Evolutionary conservation across 1,284 basidiomycete genomes (phyloP), one percentile per base, ranked within the genome.

Genomic region (Ganoderma leucocontextum): DNA sequence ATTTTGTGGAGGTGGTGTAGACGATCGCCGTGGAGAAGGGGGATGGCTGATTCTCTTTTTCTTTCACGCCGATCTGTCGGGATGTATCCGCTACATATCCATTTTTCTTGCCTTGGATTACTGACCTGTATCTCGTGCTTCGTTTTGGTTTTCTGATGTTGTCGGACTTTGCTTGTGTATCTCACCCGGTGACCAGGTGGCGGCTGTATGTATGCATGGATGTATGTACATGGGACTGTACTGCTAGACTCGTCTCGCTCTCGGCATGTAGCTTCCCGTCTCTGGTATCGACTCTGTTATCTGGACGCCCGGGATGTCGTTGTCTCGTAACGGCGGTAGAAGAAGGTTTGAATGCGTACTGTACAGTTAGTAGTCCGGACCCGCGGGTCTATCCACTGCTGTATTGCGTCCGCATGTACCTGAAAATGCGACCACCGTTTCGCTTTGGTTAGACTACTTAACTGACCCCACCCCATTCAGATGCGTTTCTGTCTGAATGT

Each of bases 1-100:
- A 85, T 72, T 87, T 87, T 73, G 83, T 88, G 57, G 86, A 87
- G 74, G 80, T 87, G 62, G 80, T 81, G 13, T 81, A 75, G 60
- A 36, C 7, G 39, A 4, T 25, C 36, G n/a, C 59, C 17, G 15
- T 29, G 25, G 49, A 29, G 29, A 53, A 17, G 13, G 33, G 15
- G 39, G 15, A 12, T 17, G 57, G 22, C 13, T 49, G 47, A 25
- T 25, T 13, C 12, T 49, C 22, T 1, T 41, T 65, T 9, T 42
- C 42, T 38, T 58, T 17, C 15, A 38, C 17, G 8, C 13, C 22
- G 49, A 57, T 44, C 44, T 64, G 42, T 33, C 29, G 52, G 22
- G 38, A 12, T 42, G 35, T 52, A 39, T 62, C 29, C 52, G 5
- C 53, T 55, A 47, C 19, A 2, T 41, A 22, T 44, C 13, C n/a